Conservation (phyloP, 139 green algal species). For the Ettlia oleoabundans region DNA sequence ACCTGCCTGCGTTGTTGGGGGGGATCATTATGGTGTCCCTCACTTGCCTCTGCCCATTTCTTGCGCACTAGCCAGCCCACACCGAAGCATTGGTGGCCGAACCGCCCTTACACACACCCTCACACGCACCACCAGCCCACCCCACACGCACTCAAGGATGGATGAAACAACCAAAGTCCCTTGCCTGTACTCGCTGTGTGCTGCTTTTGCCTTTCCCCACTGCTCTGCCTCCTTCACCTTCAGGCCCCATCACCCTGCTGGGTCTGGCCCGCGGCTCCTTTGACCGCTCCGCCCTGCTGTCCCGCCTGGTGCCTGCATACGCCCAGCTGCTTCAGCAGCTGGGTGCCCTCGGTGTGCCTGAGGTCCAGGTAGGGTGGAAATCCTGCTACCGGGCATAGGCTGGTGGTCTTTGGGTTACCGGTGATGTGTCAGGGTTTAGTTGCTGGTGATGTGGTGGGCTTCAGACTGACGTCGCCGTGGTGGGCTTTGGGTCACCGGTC, state of each 20-base stretch:
- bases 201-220: neutral
- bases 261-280: conserved; percentile 60
- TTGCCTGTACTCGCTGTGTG: neutral
- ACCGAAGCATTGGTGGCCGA: neutral
- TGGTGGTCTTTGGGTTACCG: too few species aligned
- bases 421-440: too few species aligned
- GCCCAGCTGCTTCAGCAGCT: conserved; percentile 68
- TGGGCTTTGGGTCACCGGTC: too few species aligned
- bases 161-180: too few species aligned
- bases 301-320: conserved; percentile 78
- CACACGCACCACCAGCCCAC: too few species aligned
- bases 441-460: too few species aligned
- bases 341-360: conserved; percentile 52
- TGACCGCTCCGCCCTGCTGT: conserved; percentile 37
- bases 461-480: too few species aligned
- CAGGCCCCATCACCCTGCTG: conserved; percentile 81
- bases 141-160: neutral
- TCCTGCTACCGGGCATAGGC: too few species aligned
- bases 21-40: too few species aligned
- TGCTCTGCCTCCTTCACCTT: neutral
- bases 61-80: neutral
- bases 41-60: neutral
- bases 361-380: conserved; percentile 46
- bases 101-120: too few species aligned
- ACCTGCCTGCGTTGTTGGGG: too few species aligned